Evolutionary conservation across 2,329 filamentous ascomycete genomes (phyloP), one percentile per base, ranked within the genome.

Genomic region (Cercospora zeina): DNA sequence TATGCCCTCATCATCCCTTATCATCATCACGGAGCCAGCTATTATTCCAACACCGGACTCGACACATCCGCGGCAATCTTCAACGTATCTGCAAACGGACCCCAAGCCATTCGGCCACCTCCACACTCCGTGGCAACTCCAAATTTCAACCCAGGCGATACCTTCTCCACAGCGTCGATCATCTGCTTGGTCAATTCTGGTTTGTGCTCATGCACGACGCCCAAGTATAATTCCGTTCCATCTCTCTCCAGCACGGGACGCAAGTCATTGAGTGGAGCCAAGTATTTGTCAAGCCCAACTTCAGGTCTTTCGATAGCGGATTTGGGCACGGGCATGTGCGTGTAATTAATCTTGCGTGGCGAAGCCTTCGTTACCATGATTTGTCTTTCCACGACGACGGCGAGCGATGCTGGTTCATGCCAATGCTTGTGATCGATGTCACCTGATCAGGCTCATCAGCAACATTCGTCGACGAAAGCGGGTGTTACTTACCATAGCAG

Each of bases 301-400:
- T 68, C 61, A 19, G 66, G 54, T 62, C 66, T 36, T 31, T 62
- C 69, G 13, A 76, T 67, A 11, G 72, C 71, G 19, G 64, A 66
- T 56, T 74, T 77, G 0, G 78, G 78, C 1, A 81, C 78, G 2
- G 79, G 79, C 68, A 80, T 72, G 61, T 81, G 79, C 33, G 81
- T 66, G 71, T 73, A 82, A 50, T 74, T 65, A 24, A 81, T 72
- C 8, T 63, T 61, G 49, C 74, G 71, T 5, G 70, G 61, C 2
- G 75, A 63, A 2, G 61, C 54, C 4, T 69, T 58, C 11, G 71
- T 64, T 16, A 79, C 65, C 1, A 63, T 68, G 42, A 76, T 77
- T 4, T 73, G 75, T 21, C 80, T 63, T 11, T 78, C 73, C 4
- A 80, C 67, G 6, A 71, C 62, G 10, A 67, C 63, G 19, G 62